Percentiles rank a stretch among this genome's conserved stretches.
These are phyloP conservation scores for Euptelea pleiosperma DNA, from an alignment of 164 flowering plant genomes.

Conservation along the genomic window DNA sequence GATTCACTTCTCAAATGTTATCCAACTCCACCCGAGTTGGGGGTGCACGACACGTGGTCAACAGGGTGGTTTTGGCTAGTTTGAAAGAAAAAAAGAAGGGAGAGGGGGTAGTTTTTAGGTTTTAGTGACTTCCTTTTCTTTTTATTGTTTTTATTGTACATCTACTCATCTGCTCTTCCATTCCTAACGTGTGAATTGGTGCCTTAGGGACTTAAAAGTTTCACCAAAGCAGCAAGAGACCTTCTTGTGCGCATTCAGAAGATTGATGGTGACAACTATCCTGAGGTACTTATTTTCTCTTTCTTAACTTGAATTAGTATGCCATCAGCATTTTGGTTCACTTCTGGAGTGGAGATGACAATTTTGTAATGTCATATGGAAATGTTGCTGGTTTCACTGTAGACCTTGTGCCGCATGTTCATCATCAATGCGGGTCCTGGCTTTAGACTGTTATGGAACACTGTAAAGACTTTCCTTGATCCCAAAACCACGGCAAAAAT, in stretches of 20 bases:
- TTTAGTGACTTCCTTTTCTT: background rate
- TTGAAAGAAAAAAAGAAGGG: too few species aligned
- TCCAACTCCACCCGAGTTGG: too few species aligned
- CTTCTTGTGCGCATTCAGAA: conserved; percentile 75
- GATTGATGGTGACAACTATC: conserved; percentile 89
- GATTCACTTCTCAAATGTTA: too few species aligned
- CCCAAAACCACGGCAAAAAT: conserved; percentile 86
- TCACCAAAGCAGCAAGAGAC: conserved; percentile 83
- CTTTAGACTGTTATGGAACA: conserved; percentile 85
- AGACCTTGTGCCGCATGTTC: conserved; percentile 86
- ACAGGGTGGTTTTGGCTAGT: background rate
- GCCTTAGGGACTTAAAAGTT: conserved; percentile 76
- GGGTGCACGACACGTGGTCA: too few species aligned
- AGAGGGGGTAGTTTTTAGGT: too few species aligned
- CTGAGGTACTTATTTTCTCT: conserved; percentile 65
- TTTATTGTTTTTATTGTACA: background rate
- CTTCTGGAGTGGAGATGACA: background rate
- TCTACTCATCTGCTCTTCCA: background rate
- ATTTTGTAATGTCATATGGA: background rate
- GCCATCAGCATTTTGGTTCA: background rate
- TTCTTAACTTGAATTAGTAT: background rate
- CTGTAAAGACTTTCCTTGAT: conserved; percentile 82
- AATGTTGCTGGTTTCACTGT: conserved; percentile 10
- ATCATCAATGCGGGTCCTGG: conserved; percentile 95
- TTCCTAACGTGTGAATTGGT: conserved; percentile 4